Percentiles rank a stretch among this genome's conserved stretches.
phyloP scores from a whole-genome alignment of 2,329 filamentous ascomycete genomes.

The Fusarium illudens region DNA sequence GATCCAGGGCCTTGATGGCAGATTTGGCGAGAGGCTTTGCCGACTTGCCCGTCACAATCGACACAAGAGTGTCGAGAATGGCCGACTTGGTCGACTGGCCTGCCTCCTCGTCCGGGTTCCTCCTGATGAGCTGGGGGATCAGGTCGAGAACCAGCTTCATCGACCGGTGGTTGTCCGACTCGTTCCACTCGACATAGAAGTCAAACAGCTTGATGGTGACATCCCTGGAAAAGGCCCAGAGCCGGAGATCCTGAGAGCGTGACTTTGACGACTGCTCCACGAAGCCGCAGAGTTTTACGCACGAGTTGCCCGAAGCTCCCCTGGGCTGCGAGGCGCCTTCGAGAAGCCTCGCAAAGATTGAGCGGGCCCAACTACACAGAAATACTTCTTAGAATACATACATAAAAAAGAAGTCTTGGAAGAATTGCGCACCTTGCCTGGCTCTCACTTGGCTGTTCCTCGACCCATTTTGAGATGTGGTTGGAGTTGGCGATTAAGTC shows the following conservation, averaged over 20 bases:
- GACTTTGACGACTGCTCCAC: conserved; percentile 67
- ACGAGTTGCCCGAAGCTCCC: conserved; percentile 64
- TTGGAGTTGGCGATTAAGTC: conserved; percentile 49
- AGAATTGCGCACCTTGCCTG: conserved; percentile 49
- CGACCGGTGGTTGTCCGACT: conserved; percentile 70
- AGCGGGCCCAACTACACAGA: conserved; percentile 46
- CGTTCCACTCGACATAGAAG: conserved; percentile 73
- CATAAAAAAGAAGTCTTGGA: conserved; percentile 12
- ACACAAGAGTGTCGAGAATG: conserved; percentile 62
- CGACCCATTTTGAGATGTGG: conserved; percentile 54
- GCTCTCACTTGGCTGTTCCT: conserved; percentile 47
- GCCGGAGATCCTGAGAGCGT: conserved; percentile 49
- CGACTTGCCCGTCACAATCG: conserved; percentile 67
- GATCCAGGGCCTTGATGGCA: conserved; percentile 71
- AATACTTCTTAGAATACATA: conserved; percentile 34
- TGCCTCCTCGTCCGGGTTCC: conserved; percentile 56
- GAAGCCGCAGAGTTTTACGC: conserved; percentile 67
- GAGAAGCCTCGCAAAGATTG: conserved; percentile 59
- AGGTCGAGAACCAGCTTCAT: conserved; percentile 70
- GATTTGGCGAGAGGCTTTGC: conserved; percentile 74
- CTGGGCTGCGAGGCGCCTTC: conserved; percentile 61
- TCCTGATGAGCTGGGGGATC: conserved; percentile 59
- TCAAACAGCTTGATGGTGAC: conserved; percentile 63
- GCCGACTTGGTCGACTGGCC: conserved; percentile 52
- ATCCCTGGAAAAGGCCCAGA: conserved; percentile 61